Percentiles rank a stretch among this genome's conserved stretches.
Evolutionary conservation across 1,284 basidiomycete species (phyloP).

Genomic region (Ustilago shanxiensis): DNA sequence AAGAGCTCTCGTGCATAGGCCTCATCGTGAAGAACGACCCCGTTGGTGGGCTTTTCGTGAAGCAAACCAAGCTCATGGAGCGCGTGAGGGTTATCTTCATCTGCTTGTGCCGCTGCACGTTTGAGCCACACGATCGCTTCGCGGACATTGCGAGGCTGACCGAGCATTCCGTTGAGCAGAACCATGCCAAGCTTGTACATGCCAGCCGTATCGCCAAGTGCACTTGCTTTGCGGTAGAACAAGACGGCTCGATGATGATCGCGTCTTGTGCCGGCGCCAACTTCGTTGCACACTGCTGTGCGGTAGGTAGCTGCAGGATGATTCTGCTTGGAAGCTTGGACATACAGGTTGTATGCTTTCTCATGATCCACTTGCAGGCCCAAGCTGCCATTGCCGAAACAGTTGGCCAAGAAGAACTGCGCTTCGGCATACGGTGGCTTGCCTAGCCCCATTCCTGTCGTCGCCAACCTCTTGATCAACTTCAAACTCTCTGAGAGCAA

Average conservation of each 20-base stretch:
- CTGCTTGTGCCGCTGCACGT: slow-evolving; percentile 94
- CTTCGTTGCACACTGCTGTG: slow-evolving; percentile 98
- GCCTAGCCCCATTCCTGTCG: slow-evolving; percentile 76
- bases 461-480: slow-evolving; percentile 89
- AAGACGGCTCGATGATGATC: slow-evolving; percentile 89
- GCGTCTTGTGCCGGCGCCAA: slow-evolving; percentile 95
- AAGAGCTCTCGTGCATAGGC: slow-evolving; percentile 86
- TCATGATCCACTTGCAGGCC: slow-evolving; percentile 97
- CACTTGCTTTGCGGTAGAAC: slow-evolving; percentile 96
- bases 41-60: slow-evolving; percentile 76
- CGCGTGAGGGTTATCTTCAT: slow-evolving; percentile 98
- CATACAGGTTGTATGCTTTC: slow-evolving; percentile 96
- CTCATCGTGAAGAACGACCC: slow-evolving; percentile 76
- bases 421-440: slow-evolving; percentile 87
- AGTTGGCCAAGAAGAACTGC: slow-evolving; percentile 99
- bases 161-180: slow-evolving; percentile 85
- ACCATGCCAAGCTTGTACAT: slow-evolving; percentile 99
- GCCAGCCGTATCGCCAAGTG: slow-evolving; percentile 93
- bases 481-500: slow-evolving; percentile 91
- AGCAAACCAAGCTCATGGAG: slow-evolving; percentile 94
- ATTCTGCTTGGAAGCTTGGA: slow-evolving; percentile 97
- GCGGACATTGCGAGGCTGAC: slow-evolving; percentile 85
- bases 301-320: slow-evolving; percentile 95
- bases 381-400: slow-evolving; percentile 93
- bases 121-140: slow-evolving; percentile 96